Percentiles rank a stretch among this genome's conserved stretches.
These are phyloP conservation scores for Lophium mytilinum DNA, from an alignment of 495 filamentous ascomycete species.

Conservation along the genomic window DNA sequence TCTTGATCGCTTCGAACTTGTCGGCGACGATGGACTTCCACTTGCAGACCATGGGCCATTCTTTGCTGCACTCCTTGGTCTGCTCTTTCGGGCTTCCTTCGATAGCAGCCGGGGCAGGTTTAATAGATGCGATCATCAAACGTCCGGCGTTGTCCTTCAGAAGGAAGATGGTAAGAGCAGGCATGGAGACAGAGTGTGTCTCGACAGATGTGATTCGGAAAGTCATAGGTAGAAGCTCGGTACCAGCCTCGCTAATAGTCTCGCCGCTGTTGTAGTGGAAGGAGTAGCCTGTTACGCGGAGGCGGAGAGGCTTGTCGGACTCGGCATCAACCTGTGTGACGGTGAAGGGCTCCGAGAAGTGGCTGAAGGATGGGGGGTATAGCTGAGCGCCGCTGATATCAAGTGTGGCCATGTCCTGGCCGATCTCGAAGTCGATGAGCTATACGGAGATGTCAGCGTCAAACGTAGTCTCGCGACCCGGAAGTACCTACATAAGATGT, in stretches of 20 bases:
- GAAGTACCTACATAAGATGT: conserved; percentile 17
- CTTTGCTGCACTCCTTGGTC: conserved; percentile 18
- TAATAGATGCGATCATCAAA: conserved; percentile 26
- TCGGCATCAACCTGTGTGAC: conserved; percentile 16
- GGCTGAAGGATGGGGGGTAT: conserved; percentile 20
- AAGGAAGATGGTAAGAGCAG: conserved; percentile 20
- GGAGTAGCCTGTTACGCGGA: conserved; percentile 21
- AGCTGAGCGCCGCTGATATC: conserved; percentile 21
- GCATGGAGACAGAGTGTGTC: conserved; percentile 11
- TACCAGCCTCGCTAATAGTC: conserved; percentile 22
- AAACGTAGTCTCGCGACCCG: background rate
- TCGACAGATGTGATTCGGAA: conserved; percentile 24
- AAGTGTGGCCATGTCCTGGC: conserved; percentile 13
- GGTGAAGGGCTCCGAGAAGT: conserved; percentile 18
- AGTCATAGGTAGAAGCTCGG: conserved; percentile 25
- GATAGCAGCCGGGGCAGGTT: conserved; percentile 4
- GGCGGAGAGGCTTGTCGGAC: conserved; percentile 10
- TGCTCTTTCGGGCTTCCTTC: conserved; percentile 19
- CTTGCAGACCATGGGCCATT: conserved; percentile 25
- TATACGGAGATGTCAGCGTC: background rate
- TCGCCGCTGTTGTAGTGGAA: conserved; percentile 22
- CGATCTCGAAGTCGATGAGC: conserved; percentile 25
- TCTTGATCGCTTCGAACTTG: conserved; percentile 19
- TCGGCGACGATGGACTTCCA: conserved; percentile 20
- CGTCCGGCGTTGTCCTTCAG: conserved; percentile 20